Percentiles rank a stretch among this genome's conserved stretches.
phyloP scores from a whole-genome alignment of 257 asterid genomes.

The Solanum piurae region DNA sequence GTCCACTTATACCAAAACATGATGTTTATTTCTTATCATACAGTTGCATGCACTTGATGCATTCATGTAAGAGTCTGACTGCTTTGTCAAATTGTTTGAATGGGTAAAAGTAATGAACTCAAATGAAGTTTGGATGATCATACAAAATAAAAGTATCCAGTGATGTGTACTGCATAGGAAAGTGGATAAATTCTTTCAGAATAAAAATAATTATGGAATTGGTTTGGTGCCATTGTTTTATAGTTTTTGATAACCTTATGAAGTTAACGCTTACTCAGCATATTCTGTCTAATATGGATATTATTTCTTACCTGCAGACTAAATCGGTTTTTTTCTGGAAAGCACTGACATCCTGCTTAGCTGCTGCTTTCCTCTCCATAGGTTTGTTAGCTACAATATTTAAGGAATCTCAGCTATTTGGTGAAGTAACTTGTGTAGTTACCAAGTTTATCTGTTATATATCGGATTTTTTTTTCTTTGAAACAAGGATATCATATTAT shows the following conservation, averaged over 20 bases:
- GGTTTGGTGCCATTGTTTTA: neutral
- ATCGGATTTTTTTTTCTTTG: neutral
- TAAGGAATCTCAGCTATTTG: neutral
- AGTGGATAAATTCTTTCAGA: neutral
- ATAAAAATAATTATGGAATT: neutral
- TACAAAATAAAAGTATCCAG: neutral
- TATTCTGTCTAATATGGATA: neutral
- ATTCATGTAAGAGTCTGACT: neutral
- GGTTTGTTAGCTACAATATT: conserved; percentile 37
- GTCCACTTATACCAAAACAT: neutral
- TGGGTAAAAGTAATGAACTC: neutral
- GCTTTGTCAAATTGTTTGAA: neutral
- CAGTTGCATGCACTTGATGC: neutral
- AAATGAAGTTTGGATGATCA: neutral
- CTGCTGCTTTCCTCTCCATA: conserved; percentile 46
- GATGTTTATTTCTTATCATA: neutral
- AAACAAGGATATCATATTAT: neutral
- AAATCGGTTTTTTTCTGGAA: conserved; percentile 74
- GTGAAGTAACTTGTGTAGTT: neutral
- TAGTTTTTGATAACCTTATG: conserved; percentile 1
- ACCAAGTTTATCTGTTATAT: neutral
- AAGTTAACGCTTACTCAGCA: neutral
- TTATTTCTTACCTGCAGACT: conserved; percentile 36
- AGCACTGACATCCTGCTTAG: conserved; percentile 50
- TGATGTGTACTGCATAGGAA: neutral